phyloP scores from a whole-genome alignment of 208 protist genomes.

The Leptomonas seymouri region DNA sequence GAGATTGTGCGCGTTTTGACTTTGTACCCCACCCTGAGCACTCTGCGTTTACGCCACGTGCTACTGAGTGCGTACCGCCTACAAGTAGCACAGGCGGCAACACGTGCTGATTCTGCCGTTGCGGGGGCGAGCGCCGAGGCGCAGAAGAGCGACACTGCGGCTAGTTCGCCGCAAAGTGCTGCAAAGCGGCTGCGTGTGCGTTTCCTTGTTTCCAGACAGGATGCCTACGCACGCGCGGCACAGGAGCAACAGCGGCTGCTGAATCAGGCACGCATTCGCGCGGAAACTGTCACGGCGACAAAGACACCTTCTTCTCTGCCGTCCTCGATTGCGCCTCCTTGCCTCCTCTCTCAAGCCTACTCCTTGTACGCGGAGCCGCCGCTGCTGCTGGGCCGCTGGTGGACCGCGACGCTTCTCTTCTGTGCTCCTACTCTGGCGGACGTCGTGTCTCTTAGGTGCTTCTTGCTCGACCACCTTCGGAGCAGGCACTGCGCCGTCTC shows the following conservation, averaged over 20 bases:
- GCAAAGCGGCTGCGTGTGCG: not conserved
- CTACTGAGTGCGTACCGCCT: conserved; percentile 45
- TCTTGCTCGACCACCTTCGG: conserved; percentile 26
- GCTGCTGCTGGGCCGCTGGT: conserved; percentile 47
- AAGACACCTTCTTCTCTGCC: not conserved
- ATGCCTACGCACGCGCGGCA: conserved; percentile 15
- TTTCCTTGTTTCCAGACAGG: conserved; percentile 6
- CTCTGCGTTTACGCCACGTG: conserved; percentile 39
- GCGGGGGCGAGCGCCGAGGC: not conserved
- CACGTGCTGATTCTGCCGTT: not conserved
- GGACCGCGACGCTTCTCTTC: conserved; percentile 62
- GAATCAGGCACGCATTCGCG: not conserved
- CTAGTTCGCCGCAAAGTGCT: not conserved
- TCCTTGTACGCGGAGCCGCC: conserved; percentile 47
- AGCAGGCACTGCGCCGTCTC: not conserved
- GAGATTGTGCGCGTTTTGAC: conserved; percentile 28
- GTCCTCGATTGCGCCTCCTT: not conserved
- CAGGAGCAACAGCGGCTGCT: conserved; percentile 3
- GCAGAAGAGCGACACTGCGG: not conserved
- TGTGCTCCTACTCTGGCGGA: conserved; percentile 60
- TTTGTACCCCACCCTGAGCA: conserved; percentile 42
- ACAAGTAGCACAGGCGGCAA: not conserved
- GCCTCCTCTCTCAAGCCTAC: conserved; percentile 27
- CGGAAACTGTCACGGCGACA: not conserved
- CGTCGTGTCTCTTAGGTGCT: conserved; percentile 38